Conservation (phyloP, 2,329 filamentous ascomycete genomes). For the Capronia americana region DNA sequence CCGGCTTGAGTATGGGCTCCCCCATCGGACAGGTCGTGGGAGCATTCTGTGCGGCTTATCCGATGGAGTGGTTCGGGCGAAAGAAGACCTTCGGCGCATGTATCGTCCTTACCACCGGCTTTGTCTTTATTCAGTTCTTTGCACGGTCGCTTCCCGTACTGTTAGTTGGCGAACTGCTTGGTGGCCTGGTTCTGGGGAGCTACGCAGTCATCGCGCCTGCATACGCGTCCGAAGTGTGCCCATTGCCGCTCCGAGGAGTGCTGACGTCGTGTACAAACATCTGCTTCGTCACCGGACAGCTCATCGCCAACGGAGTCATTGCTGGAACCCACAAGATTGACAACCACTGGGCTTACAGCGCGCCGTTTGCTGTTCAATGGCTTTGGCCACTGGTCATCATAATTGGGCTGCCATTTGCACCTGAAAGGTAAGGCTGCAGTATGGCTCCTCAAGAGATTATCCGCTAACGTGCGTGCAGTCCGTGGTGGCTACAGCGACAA, state of each 20-base stretch:
- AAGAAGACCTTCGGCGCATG: slow-evolving; percentile 40
- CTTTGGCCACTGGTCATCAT: slow-evolving; percentile 49
- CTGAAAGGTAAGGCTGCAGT: slow-evolving; percentile 42
- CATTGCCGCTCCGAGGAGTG: slow-evolving; percentile 55
- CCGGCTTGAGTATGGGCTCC: slow-evolving; percentile 62
- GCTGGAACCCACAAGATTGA: slow-evolving; percentile 43
- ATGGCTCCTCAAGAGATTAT: background rate
- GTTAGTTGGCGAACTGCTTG: slow-evolving; percentile 54
- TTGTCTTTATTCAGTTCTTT: slow-evolving; percentile 43
- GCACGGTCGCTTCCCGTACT: slow-evolving; percentile 47
- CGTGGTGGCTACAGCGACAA: slow-evolving; percentile 50
- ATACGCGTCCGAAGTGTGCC: slow-evolving; percentile 52
- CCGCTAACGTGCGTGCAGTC: slow-evolving; percentile 30
- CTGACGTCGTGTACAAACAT: slow-evolving; percentile 60
- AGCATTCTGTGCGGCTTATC: slow-evolving; percentile 47
- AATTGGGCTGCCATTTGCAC: slow-evolving; percentile 47
- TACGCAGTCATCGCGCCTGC: slow-evolving; percentile 58
- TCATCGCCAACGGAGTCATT: slow-evolving; percentile 46
- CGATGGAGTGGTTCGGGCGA: slow-evolving; percentile 49
- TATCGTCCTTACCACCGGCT: slow-evolving; percentile 36
- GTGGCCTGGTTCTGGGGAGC: slow-evolving; percentile 56
- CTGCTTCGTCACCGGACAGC: slow-evolving; percentile 52
- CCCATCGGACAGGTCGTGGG: slow-evolving; percentile 56
- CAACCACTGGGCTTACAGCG: slow-evolving; percentile 53
- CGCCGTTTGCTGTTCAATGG: slow-evolving; percentile 55